These are phyloP conservation scores for Aspergillus novoparasiticus DNA, from an alignment of 2,329 filamentous ascomycete genomes.

Conservation along the genomic window DNA sequence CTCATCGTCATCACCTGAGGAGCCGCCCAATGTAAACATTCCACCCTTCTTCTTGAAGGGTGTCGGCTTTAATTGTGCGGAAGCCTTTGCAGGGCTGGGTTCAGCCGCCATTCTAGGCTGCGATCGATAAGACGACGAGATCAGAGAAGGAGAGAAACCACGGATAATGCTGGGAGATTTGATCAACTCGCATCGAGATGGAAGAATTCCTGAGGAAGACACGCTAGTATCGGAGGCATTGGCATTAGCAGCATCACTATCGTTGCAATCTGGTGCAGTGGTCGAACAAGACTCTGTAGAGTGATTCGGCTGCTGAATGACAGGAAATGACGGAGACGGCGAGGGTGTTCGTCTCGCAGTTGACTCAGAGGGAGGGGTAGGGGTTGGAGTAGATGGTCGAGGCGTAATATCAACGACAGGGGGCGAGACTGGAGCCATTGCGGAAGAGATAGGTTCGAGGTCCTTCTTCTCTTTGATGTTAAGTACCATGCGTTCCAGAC, in stretches of 20 bases:
- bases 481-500: constrained; percentile 90
- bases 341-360: constrained; percentile 30
- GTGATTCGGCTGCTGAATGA: constrained; percentile 37
- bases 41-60: constrained; percentile 67
- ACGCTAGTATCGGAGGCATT: constrained; percentile 64
- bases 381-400: constrained; percentile 45
- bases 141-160: constrained; percentile 78
- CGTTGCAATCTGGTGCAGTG: constrained; percentile 48
- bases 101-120: constrained; percentile 58
- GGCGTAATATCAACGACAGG: constrained; percentile 47
- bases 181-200: constrained; percentile 52
- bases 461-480: constrained; percentile 84
- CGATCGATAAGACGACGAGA: constrained; percentile 69
- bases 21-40: constrained; percentile 74
- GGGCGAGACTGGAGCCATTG: constrained; percentile 44
- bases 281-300: constrained; percentile 65
- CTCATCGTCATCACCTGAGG: constrained; percentile 80
- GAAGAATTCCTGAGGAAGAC: constrained; percentile 52
- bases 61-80: constrained; percentile 61
- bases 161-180: constrained; percentile 72
- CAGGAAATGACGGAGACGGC: constrained; percentile 28
- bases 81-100: constrained; percentile 56
- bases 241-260: constrained; percentile 46
- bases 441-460: constrained; percentile 59
- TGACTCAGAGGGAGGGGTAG: constrained; percentile 35